Evolutionary conservation across 202 grass and related monocot genomes (phyloP), one percentile per base, ranked within the genome.

Genomic region (Zizania palustris): DNA sequence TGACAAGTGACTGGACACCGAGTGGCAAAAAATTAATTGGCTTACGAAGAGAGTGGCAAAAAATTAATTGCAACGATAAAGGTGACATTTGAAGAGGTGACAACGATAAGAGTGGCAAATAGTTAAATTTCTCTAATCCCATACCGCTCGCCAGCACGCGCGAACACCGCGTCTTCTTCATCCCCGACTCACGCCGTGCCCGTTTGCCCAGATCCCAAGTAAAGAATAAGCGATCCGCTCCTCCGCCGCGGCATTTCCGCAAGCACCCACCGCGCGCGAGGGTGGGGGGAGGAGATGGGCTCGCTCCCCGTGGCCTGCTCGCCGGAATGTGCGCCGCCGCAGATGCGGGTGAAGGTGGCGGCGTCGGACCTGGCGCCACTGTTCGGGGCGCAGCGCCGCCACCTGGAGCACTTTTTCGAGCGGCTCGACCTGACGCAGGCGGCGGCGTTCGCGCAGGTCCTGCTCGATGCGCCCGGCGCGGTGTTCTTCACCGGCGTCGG

Each of bases 401-500:
- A 95, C 80, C 83, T 99, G 19, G 88, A 92, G 69, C 87, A 99
- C 75, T 99, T 99, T 85, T 99, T 99, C 89, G 80, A 92, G 43
- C 69, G 62, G 44, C 89, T 98, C 61, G 95, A 98, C 85, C 56
- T 95, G 66, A 16, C 55, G 62, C 85, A 89, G 72, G 95, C 95
- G 59, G 82, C 90, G 40, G 80, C 83, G 55, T 98, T 98, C 72
- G 89, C 95, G 46, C 95, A 98, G 81, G 84, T 71, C 51, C 89
- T 98, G 9, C 83, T 98, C 0, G 81, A 95, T 60, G 87, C 95
- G 3, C 85, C 91, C 5, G 89, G 91, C 3, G 91, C 91, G 19
- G 82, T 95, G 5, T 98, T 98, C 87, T 98, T 98, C 89, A 90
- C 95, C 18, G 95, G 95, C 58, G 87, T 98, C 4, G 95, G 95